Base-by-base conservation (phyloP, 352 stramenopile genomes). In the Phytophthora pisi region DNA sequence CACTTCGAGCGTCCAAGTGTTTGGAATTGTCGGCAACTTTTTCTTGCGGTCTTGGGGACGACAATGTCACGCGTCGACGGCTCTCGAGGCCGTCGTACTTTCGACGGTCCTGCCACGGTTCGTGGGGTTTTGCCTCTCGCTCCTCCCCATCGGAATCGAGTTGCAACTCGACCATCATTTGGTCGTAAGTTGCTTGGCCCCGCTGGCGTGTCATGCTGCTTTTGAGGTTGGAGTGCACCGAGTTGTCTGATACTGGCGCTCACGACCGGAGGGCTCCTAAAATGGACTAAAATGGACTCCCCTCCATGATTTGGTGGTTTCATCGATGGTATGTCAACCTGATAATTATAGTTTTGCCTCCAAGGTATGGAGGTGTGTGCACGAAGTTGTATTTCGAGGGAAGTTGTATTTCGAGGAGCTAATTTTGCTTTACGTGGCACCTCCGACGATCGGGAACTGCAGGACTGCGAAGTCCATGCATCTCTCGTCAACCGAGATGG, bases 151-250 rank as follows among this genome's bases (percentile, higher is more conserved):
- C 64, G n/a, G 57, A 63, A 49, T 71, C 64, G 23, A 72, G 47
- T 47, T 73, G 54, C 43, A 77, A 34, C 45, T 77, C 69, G 13
- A 64, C 69, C 55, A 77, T 66, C 69, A 77, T 77, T 31, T 66
- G 43, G 24, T 77, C 64, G 56, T 77, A 77, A 51, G 69, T 68
- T 20, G 53, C 58, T 51, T 38, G 62, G 28, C 43, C 40, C 1
- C 16, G 63, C 42, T 55, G 51, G 31, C 51, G 49, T 5, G 43
- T 45, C 57, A 71, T 71, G 34, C 6, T 36, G 10, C 13, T 15
- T 51, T 51, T 8, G 5, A 8, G 10, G 9, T 49, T 7, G 40
- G 51, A 64, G 8, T 18, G 6, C 20, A 51, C 26, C 5, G 18
- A 36, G 50, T 30, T 51, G 43, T 28, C 18, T 46, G 40, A 46